Evolutionary conservation across 306 rosid genomes (phyloP), one percentile per base, ranked within the genome.

Genomic region (Ziziphus jujuba): DNA sequence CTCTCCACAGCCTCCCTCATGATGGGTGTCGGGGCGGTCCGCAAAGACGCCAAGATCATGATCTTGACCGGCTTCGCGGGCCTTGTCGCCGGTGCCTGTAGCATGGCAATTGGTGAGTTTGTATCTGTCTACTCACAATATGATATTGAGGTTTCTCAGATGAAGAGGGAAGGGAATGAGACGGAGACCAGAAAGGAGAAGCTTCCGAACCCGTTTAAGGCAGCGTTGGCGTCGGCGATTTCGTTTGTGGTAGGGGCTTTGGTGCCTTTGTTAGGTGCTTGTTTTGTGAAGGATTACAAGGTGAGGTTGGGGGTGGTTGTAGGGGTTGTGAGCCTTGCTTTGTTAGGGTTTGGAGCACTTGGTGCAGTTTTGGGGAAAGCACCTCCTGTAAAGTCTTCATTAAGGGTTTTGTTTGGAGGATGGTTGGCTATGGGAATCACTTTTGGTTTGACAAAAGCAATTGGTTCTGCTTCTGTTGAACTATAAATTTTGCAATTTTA

Each of bases 81-180:
- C 8, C 23, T 76, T 35, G 50, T 77, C 0, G 82, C 68, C 2
- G 82, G 85, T 3, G 82, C 85, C 2, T 81, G 85, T 36, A 73
- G 82, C 20, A 81, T 81, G 85, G 82, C 85, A 7, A 73, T 81
- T 2, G 85, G 85, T 9, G 85, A 81, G 71, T 66, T 73, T 20
- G 77, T 81, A 7, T 81, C 85, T 2, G 85, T 81, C 14, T 73
- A 77, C 57, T 77, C 85, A 0, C 85, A 81, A 20, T 74, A 74
- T 20, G 85, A 81, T 6, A 81, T 81, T 1, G 82, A 81, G 62
- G 16, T 77, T 2, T 56, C 82, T 22, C 79, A 73, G 50, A 7
- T 76, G 71, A 56, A 72, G 35, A 60, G 85, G 23, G 71, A 72
- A 2, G 67, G 72, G 0, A 34, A 25, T 19, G 61, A 28, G 1